Evolutionary conservation across 305 asterid genomes (phyloP), one percentile per base, ranked within the genome.

Genomic region (Plantago coronopus): DNA sequence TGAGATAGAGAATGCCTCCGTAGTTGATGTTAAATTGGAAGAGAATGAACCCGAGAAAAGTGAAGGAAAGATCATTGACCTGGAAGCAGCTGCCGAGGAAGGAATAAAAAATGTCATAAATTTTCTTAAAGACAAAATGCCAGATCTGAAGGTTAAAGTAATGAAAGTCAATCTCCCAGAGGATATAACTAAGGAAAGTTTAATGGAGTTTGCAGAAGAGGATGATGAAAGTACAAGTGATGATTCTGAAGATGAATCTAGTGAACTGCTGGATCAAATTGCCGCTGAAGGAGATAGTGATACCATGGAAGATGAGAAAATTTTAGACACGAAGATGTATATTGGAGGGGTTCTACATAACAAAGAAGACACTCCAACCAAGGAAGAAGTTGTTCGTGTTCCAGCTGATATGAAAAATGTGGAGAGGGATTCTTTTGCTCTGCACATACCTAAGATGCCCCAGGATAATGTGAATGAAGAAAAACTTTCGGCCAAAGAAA

Each of bases 31-130:
- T 69, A 79, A 81, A 74, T 78, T 74, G 20, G 89, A 82, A 70
- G 86, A 77, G 57, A 75, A 65, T 48, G 90, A 87, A 80, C 71
- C 81, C 47, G 94, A 83, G 59, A 88, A 78, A 60, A 70, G 71
- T 5, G 87, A 88, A 66, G 81, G 73, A 34, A 85, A 82, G 80
- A 82, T 81, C 74, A 69, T 83, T 13, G 89, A 83, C 72, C 69
- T 83, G 68, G 95, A 88, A 76, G 96, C 78, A 71, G 95, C 82
- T 67, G 85, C 95, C 47, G 97, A 89, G 75, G 97, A 93, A 70
- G 97, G 94, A 73, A 81, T 89, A 72, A 82, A 78, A 62, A 86
- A 86, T 38, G 91, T 89, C 58, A 77, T 89, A 64, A 93, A 87
- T 73, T 93, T 83, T 72, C 91, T 93, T 16, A 93, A 83, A 78